phyloP scores from a whole-genome alignment of 805 yeast genomes.

The Wickerhamiella occidentalis region DNA sequence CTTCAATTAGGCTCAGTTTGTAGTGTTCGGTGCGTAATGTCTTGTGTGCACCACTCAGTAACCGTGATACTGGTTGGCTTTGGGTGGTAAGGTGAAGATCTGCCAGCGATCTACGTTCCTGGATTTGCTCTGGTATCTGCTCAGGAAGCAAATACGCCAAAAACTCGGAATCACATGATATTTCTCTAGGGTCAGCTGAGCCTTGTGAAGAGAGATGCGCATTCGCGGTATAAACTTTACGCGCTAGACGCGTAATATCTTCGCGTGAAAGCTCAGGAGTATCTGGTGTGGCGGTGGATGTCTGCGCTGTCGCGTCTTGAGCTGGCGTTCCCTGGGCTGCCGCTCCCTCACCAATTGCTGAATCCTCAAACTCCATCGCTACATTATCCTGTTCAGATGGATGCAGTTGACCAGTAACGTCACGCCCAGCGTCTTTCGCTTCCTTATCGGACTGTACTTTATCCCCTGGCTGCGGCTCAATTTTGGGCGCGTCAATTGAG shows the following conservation, averaged over 20 bases:
- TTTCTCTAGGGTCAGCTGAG: neutral
- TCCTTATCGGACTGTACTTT: neutral
- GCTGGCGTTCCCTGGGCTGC: too few relatives aligned
- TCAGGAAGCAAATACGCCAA: conserved; percentile 26
- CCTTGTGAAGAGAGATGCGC: neutral
- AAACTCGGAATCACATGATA: conserved; percentile 10
- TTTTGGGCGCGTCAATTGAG: neutral
- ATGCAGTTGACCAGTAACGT: too few relatives aligned
- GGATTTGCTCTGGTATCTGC: conserved; percentile 28
- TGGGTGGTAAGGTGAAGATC: conserved; percentile 82
- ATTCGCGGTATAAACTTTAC: neutral
- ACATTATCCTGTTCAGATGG: too few relatives aligned
- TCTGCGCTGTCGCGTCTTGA: too few relatives aligned
- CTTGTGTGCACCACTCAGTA: conserved; percentile 77
- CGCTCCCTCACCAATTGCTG: neutral
- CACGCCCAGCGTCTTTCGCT: too few relatives aligned
- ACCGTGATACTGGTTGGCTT: conserved; percentile 68
- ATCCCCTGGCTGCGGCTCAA: neutral
- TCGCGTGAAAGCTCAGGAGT: neutral
- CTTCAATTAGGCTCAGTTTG: conserved; percentile 77
- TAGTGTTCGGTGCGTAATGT: conserved; percentile 72
- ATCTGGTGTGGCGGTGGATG: too few relatives aligned
- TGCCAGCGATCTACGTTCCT: conserved; percentile 41
- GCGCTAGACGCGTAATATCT: neutral
- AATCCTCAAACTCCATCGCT: too few relatives aligned